Percentiles rank a stretch among this genome's conserved stretches.
Evolutionary conservation across 352 stramenopile genomes (phyloP).

Genomic region (Aphanomyces cochlioides): DNA sequence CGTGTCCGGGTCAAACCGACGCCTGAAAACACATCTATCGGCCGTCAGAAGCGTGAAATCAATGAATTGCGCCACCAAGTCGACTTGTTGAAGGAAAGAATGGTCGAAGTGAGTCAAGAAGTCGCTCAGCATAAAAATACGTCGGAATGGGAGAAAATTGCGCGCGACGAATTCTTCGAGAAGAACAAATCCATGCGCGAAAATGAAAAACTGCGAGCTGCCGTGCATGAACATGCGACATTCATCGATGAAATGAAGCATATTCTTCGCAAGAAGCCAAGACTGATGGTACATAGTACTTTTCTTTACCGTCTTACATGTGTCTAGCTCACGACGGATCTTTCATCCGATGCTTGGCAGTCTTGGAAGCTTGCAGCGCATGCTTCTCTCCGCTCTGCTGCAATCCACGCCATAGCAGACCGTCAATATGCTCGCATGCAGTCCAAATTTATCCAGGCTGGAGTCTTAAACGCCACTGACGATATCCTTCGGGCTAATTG

Average conservation of each 20-base stretch:
- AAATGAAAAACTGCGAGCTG: not conserved
- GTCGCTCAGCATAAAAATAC: not conserved
- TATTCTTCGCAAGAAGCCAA: slow-evolving; percentile 9
- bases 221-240: not conserved
- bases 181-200: not conserved
- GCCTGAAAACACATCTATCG: not conserved
- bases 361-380: not conserved
- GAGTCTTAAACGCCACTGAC: not conserved
- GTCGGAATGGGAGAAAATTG: not conserved
- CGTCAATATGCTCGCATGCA: not conserved
- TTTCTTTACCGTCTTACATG: not conserved
- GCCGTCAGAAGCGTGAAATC: not conserved
- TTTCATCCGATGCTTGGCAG: not conserved
- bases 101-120: not conserved
- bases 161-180: not conserved
- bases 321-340: not conserved
- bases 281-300: not conserved
- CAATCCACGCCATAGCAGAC: not conserved
- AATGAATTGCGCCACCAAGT: not conserved
- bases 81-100: not conserved
- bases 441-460: not conserved
- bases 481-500: not conserved
- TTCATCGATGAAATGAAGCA: slow-evolving; percentile 5
- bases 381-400: not conserved
- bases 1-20: not conserved